Percentiles rank a stretch among this genome's conserved stretches.
Conservation (phyloP, 768 basidiomycete genomes). For the Tylopilus rubrobrunneus region DNA sequence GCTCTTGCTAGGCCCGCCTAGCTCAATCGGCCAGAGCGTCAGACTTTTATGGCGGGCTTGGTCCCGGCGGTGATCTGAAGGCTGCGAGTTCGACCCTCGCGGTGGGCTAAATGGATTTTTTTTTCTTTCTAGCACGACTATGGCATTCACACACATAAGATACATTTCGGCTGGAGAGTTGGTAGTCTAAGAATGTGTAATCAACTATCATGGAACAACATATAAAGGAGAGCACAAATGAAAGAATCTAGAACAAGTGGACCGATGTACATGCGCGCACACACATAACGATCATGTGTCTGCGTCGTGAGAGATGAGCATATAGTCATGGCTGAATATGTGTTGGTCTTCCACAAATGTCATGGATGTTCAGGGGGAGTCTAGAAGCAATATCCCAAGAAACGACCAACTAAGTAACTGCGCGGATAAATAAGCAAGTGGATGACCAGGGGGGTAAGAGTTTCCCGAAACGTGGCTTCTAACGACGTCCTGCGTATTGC, state of each 20-base stretch:
- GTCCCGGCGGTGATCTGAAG: slow-evolving; percentile 53
- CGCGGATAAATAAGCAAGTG: slow-evolving; percentile 26
- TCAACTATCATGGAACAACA: slow-evolving; percentile 15
- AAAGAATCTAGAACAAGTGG: slow-evolving; percentile 7
- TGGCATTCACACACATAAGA: slow-evolving; percentile 3
- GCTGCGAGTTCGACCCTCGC: slow-evolving; percentile 85
- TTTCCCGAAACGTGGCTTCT: slow-evolving; percentile 18
- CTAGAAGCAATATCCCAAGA: slow-evolving; percentile 28
- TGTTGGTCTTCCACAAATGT: slow-evolving; percentile 19
- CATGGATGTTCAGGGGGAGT: slow-evolving; percentile 21
- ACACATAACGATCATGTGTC: slow-evolving; percentile 5
- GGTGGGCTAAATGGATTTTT: slow-evolving; percentile 52
- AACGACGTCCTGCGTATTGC: slow-evolving; percentile 25
- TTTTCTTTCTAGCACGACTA: no score
- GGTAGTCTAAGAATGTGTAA: slow-evolving; percentile 20
- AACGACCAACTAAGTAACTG: slow-evolving; percentile 22
- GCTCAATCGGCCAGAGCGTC: slow-evolving; percentile 63
- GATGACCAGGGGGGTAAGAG: slow-evolving; percentile 5
- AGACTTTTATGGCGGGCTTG: slow-evolving; percentile 41
- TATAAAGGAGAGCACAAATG: slow-evolving; percentile 13
- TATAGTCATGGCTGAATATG: slow-evolving; percentile 14
- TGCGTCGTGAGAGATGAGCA: slow-evolving; percentile 8
- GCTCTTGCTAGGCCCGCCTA: slow-evolving; percentile 41
- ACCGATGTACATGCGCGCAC: slow-evolving; percentile 9
- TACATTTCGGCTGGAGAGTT: slow-evolving; percentile 12